phyloP scores from a whole-genome alignment of 2,329 filamentous ascomycete genomes.

The Sphaerostilbella broomeana region DNA sequence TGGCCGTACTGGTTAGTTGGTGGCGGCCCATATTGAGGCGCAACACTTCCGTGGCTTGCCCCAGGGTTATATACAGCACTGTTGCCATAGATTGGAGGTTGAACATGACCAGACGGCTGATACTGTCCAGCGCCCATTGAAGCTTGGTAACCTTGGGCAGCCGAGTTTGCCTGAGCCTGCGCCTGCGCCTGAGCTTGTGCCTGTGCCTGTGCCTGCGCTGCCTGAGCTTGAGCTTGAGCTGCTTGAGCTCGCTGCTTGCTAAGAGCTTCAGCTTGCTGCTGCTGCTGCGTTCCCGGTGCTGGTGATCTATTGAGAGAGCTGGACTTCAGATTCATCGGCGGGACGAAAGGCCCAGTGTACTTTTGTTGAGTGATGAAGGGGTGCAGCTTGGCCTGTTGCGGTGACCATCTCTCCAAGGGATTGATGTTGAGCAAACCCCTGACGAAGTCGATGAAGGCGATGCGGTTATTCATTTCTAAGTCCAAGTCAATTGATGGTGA shows the following conservation, averaged over 20 bases:
- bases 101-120: constrained; percentile 38
- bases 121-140: constrained; percentile 42
- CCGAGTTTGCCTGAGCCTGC: constrained; percentile 62
- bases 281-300: constrained; percentile 88
- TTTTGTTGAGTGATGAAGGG: constrained; percentile 99
- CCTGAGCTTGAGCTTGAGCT: constrained; percentile 36
- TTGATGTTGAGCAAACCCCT: constrained; percentile 90
- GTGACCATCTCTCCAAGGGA: constrained; percentile 93
- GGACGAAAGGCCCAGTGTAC: constrained; percentile 91
- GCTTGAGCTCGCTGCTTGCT: constrained; percentile 82
- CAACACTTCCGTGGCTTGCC: constrained; percentile 39
- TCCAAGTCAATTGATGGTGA: constrained; percentile 13
- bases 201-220: constrained; percentile 52
- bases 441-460: constrained; percentile 97
- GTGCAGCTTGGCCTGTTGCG: constrained; percentile 93
- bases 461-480: constrained; percentile 94
- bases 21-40: constrained; percentile 66
- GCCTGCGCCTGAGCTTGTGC: constrained; percentile 39
- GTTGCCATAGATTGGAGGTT: constrained; percentile 71
- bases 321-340: constrained; percentile 92
- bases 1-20: constrained; percentile 66
- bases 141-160: constrained; percentile 55
- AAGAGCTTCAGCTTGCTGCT: constrained; percentile 87
- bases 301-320: constrained; percentile 80
- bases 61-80: constrained; percentile 71